These are phyloP conservation scores for Apium graveolens DNA, from an alignment of 129 eudicot species.

Conservation along the genomic window DNA sequence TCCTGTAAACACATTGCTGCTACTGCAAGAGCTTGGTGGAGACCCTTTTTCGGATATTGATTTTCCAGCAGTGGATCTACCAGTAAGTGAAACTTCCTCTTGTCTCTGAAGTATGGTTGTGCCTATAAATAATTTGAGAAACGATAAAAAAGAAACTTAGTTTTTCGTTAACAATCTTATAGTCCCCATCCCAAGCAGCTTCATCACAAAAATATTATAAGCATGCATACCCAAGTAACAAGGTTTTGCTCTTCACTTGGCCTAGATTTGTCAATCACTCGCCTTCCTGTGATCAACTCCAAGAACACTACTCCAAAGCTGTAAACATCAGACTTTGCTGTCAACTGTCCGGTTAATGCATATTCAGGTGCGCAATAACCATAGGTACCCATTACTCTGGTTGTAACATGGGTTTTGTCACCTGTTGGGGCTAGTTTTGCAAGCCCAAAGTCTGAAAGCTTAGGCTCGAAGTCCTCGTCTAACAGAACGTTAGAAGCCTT, in stretches of 20 bases:
- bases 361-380: conserved; percentile 97
- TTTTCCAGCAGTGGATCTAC: conserved; percentile 65
- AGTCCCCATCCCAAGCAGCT: not conserved
- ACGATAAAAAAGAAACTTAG: not conserved
- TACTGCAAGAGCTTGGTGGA: conserved; percentile 72
- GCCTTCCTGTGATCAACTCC: conserved; percentile 78
- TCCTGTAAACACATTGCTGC: conserved; percentile 89
- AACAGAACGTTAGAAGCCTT: conserved; percentile 86
- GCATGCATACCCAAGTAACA: conserved; percentile 62
- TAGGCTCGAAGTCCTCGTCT: conserved; percentile 66
- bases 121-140: conserved; percentile 31
- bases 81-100: conserved; percentile 46
- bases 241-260: conserved; percentile 73
- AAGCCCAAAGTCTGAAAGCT: conserved; percentile 85
- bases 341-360: conserved; percentile 69
- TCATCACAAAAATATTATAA: not conserved
- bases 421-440: conserved; percentile 83
- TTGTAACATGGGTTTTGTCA: conserved; percentile 53
- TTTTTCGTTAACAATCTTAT: not conserved
- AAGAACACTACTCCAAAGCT: conserved; percentile 95
- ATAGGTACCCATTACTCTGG: conserved; percentile 91
- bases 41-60: conserved; percentile 46
- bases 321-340: conserved; percentile 81
- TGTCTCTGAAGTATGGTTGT: conserved; percentile 70
- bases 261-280: conserved; percentile 69